Evolutionary conservation across 345 rosid genomes (phyloP).

Genomic region (Dipteronia dyeriana): DNA sequence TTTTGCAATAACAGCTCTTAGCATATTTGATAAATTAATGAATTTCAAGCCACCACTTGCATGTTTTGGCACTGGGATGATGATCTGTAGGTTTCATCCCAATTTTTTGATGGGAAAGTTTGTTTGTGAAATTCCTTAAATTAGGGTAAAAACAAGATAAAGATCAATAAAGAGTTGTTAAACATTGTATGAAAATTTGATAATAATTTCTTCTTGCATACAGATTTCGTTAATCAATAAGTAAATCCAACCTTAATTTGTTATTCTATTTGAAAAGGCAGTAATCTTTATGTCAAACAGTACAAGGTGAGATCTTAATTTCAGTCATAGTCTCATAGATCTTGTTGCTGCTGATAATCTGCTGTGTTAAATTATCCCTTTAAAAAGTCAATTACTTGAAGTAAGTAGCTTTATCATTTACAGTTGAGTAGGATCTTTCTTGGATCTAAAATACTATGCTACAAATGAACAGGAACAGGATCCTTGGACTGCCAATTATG

Average conservation of each 20-base stretch:
- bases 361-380: not conserved
- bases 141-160: not conserved
- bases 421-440: not conserved
- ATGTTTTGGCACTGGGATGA: too few species aligned
- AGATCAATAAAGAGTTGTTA: not conserved
- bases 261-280: not conserved
- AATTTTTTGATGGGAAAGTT: not conserved
- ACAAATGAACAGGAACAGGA: constrained; percentile 18
- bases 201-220: constrained; percentile 1
- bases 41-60: too few species aligned
- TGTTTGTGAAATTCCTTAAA: not conserved
- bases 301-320: not conserved
- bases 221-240: too few species aligned
- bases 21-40: too few species aligned
- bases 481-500: not conserved
- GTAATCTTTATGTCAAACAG: not conserved
- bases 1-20: too few species aligned
- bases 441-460: not conserved
- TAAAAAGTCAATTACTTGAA: not conserved
- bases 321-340: not conserved
- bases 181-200: not conserved
- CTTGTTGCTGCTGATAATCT: not conserved
- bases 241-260: too few species aligned
- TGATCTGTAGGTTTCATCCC: constrained; percentile 1
- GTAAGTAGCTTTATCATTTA: not conserved